Conservation (phyloP, 2,329 filamentous ascomycete species). For the Berkeleyomyces basicola region DNA sequence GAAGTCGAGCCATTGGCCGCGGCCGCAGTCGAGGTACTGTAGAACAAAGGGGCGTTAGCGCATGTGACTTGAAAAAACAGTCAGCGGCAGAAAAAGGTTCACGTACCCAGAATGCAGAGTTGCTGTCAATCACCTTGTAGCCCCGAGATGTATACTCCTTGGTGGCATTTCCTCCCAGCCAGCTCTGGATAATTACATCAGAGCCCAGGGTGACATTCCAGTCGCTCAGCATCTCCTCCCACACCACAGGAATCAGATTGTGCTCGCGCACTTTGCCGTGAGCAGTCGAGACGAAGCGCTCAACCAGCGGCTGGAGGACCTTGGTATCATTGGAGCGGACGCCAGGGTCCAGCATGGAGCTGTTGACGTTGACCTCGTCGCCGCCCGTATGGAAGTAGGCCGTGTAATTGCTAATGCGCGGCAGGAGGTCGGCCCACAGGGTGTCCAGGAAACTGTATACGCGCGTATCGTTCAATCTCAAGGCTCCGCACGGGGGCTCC, state of each 20-base stretch:
- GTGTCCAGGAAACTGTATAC: constrained; percentile 57
- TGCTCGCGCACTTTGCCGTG: constrained; percentile 46
- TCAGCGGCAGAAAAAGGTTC: background rate
- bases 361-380: constrained; percentile 68
- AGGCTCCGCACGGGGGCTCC: constrained; percentile 48
- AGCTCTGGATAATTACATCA: constrained; percentile 63
- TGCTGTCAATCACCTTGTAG: constrained; percentile 55
- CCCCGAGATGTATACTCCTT: constrained; percentile 43
- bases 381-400: constrained; percentile 74
- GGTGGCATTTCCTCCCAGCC: constrained; percentile 50
- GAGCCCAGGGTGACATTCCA: constrained; percentile 61
- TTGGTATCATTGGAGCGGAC: constrained; percentile 47
- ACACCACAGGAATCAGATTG: constrained; percentile 59
- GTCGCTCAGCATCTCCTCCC: constrained; percentile 70
- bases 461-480: constrained; percentile 57
- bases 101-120: constrained; percentile 61
- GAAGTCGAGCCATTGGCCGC: constrained; percentile 65
- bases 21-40: constrained; percentile 69
- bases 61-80: background rate
- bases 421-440: constrained; percentile 60
- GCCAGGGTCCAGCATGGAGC: constrained; percentile 56
- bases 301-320: constrained; percentile 58
- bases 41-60: constrained; percentile 14
- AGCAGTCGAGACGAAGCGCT: constrained; percentile 56
- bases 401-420: constrained; percentile 50